These are phyloP conservation scores for Sclerotinia nivalis DNA, from an alignment of 2,329 filamentous ascomycete species.

Conservation along the genomic window DNA sequence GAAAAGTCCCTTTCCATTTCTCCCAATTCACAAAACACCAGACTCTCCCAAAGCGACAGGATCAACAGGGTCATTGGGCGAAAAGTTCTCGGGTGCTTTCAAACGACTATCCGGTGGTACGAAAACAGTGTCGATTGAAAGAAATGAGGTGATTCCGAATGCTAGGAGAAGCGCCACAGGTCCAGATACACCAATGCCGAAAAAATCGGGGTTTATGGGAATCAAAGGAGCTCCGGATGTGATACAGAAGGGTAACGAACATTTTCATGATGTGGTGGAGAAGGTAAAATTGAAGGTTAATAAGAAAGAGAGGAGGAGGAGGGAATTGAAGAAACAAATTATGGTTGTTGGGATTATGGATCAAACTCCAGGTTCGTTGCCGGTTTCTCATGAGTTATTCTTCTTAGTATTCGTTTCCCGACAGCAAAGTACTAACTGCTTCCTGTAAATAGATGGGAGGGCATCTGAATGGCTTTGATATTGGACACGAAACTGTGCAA, in stretches of 20 bases:
- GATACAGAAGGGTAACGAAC: constrained; percentile 28
- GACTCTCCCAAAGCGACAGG: neutral
- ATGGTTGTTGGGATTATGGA: constrained; percentile 34
- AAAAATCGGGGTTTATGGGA: constrained; percentile 27
- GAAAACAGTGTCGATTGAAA: neutral
- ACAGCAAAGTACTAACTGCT: constrained; percentile 18
- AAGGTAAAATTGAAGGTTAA: constrained; percentile 31
- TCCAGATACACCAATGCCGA: constrained; percentile 31
- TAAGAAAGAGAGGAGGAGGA: constrained; percentile 31
- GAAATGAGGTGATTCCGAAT: constrained; percentile 23
- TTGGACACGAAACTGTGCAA: constrained; percentile 24
- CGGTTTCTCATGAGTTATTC: neutral
- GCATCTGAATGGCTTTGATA: constrained; percentile 31
- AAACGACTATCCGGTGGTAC: constrained; percentile 24
- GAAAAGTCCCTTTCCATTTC: constrained; percentile 32
- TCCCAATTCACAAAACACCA: constrained; percentile 11
- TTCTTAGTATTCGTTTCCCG: neutral
- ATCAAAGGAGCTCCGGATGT: constrained; percentile 18
- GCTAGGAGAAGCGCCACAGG: constrained; percentile 25
- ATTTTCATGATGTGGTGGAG: constrained; percentile 28
- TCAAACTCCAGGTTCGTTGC: constrained; percentile 33
- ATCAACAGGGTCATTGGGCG: constrained; percentile 8
- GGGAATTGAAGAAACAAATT: constrained; percentile 36
- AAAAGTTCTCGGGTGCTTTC: constrained; percentile 27
- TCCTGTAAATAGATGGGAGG: constrained; percentile 25